Base-by-base conservation (phyloP, 2,329 filamentous ascomycete species). In the Domatiomyces globalis region DNA sequence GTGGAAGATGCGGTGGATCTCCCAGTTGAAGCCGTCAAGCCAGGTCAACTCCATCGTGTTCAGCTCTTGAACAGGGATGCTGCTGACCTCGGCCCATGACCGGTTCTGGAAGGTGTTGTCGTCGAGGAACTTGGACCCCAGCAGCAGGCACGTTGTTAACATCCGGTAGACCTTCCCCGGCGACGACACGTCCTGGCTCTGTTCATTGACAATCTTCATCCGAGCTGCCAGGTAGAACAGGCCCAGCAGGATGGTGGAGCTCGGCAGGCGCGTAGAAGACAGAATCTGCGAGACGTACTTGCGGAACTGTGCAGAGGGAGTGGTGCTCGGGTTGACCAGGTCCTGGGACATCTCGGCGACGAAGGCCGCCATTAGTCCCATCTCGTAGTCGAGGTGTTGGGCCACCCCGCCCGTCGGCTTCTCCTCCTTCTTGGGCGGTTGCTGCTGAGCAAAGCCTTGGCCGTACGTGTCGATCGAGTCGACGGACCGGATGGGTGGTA, bases 71-170 rank as follows among this genome's bases (percentile, higher is more conserved):
- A 95, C 87, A 29, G 83, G 75, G 59, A 95, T 94, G 55, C 86
- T 87, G 68, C 87, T 95, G 49, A 95, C 89, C 65, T 95, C 89
- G 4, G 89, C 87, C 89, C 89, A 95, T 1, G 89, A 95, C 51
- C 87, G 84, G 71, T 95, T 95, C 75, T 95, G 89, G 70, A 95
- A 95, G 5, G 89, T 95, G 70, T 95, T 95, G 74, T 95, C 89
- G 63, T 95, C 89, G 59, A 95, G 74, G 63, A 95, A 95, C 72
- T 95, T 95, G 79, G 87, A 94, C 54, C 87, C 89, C 49, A 95
- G 75, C 49, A 95, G 77, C 52, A 95, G 73, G 6, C 85, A 81
- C 39, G 90, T 84, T 5, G 88, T 94, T 57, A 95, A 76, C 72
- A 94, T 83, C 54, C 87, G 84, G 76, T 90, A 94, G 50, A 94